Percentiles rank a stretch among this genome's conserved stretches.
These are phyloP conservation scores for Rhinocladiella mackenziei DNA, from an alignment of 2,329 filamentous ascomycete species.

Conservation along the genomic window DNA sequence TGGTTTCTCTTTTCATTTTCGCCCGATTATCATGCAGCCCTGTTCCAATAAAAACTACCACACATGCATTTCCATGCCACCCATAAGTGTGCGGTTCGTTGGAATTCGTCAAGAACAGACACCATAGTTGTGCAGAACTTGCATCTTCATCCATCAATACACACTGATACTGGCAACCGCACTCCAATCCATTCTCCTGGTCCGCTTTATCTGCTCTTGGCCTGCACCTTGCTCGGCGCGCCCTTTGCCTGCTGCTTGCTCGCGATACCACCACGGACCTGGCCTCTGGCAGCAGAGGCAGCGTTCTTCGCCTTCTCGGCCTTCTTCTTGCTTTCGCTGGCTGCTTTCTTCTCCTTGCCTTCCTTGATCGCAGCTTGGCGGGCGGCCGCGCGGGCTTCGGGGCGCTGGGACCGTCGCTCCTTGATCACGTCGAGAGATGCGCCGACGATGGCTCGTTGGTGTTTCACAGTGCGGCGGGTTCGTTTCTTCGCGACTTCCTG, in stretches of 20 bases:
- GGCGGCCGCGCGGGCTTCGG: constrained; percentile 90
- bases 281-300: constrained; percentile 68
- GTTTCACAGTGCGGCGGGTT: constrained; percentile 94
- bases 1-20: neutral
- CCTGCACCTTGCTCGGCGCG: constrained; percentile 75
- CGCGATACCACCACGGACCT: constrained; percentile 67
- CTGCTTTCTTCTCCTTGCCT: constrained; percentile 97
- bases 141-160: neutral
- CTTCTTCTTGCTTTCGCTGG: constrained; percentile 88
- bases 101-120: no score
- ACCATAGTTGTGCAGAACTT: no score
- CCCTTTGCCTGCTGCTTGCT: constrained; percentile 99
- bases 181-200: no score
- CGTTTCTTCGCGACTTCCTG: constrained; percentile 99
- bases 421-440: constrained; percentile 99
- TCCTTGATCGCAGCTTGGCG: constrained; percentile 90
- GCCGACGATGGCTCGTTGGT: constrained; percentile 98
- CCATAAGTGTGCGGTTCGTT: no score
- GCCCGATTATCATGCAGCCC: constrained; percentile 2
- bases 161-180: neutral
- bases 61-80: neutral
- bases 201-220: constrained; percentile 56
- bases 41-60: neutral
- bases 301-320: constrained; percentile 97
- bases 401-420: constrained; percentile 92